Percentiles rank a stretch among this genome's conserved stretches.
Evolutionary conservation across 768 basidiomycete species (phyloP).

Genomic region (Sporobolomyces roseus): DNA sequence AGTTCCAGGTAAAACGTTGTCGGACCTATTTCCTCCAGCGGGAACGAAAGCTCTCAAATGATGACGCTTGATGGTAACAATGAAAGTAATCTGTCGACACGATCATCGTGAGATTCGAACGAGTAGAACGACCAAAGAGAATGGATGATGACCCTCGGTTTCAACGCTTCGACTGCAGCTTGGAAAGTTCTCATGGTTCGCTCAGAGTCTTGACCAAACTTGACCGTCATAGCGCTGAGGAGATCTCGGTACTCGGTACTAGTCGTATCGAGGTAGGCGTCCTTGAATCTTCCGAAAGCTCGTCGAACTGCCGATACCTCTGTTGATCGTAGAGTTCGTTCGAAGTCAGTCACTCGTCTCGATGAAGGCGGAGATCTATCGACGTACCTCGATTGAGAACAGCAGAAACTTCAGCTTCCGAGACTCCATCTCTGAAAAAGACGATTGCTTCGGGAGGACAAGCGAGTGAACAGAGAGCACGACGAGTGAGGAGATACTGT

Average conservation of each 20-base stretch:
- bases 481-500: conserved; percentile 21
- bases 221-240: neutral
- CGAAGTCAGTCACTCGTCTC: too few species aligned
- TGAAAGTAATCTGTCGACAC: conserved; percentile 8
- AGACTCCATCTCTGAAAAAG: conserved; percentile 32
- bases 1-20: conserved; percentile 22
- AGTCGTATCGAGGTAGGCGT: neutral
- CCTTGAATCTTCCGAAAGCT: neutral
- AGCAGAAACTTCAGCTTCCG: conserved; percentile 15
- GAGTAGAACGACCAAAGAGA: neutral
- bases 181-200: too few species aligned
- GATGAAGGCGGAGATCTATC: neutral
- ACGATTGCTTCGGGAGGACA: conserved; percentile 2
- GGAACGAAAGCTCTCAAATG: conserved; percentile 21
- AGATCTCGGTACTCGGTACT: neutral
- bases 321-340: neutral
- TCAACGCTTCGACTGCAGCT: neutral
- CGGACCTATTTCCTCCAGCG: too few species aligned
- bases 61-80: conserved; percentile 25
- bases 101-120: neutral
- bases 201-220: too few species aligned
- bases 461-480: neutral
- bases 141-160: conserved; percentile 1
- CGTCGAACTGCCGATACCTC: neutral
- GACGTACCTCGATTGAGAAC: neutral